Evolutionary conservation across 768 basidiomycete genomes (phyloP), one percentile per base, ranked within the genome.

Genomic region (Termitomyces eurrhizus): DNA sequence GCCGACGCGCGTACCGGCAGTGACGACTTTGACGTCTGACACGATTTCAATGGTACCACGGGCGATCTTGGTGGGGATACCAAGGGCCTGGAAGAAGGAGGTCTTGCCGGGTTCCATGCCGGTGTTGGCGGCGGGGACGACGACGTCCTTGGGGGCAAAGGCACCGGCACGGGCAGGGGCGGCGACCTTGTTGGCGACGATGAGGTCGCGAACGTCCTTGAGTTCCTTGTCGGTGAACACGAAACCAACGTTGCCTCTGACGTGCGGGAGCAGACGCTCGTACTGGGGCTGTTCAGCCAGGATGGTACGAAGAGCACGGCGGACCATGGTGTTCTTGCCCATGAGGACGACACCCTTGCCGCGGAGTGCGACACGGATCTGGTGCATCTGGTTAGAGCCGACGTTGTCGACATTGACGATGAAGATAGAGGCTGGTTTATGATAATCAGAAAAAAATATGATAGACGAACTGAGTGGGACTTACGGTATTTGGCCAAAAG

Each of bases 281-380:
- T 89, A 95, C 73, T 95, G 89, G 57, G 96, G 97, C 82, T 79
- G 82, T 69, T 98, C 97, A 66, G 83, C 62, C 72, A 98, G 87
- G 78, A 98, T 87, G 70, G 88, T 83, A 65, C 97, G 94, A 64
- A 99, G 85, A 62, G 95, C 97, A 70, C 97, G 93, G 80, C 97
- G 93, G 70, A 99, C 95, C 96, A 98, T 98, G 74, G 97, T 99
- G 88, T 99, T 99, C 82, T 99, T 99, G 74, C 97, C 97, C 97
- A 99, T 99, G 69, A 99, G 78, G 66, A 99, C 95, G 62, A 95
- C 80, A 81, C 93, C 97, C 76, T 92, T 94, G 71, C 95, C 94
- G 69, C 97, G 93, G 76, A 99, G 93, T 54, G 95, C 82, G 57
- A 88, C 90, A 83, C 92, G 94, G 66, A 96, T 95, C 76, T 96